Evolutionary conservation across 2,329 filamentous ascomycete genomes (phyloP), one percentile per base, ranked within the genome.

Genomic region (Thermoascus crustaceus): DNA sequence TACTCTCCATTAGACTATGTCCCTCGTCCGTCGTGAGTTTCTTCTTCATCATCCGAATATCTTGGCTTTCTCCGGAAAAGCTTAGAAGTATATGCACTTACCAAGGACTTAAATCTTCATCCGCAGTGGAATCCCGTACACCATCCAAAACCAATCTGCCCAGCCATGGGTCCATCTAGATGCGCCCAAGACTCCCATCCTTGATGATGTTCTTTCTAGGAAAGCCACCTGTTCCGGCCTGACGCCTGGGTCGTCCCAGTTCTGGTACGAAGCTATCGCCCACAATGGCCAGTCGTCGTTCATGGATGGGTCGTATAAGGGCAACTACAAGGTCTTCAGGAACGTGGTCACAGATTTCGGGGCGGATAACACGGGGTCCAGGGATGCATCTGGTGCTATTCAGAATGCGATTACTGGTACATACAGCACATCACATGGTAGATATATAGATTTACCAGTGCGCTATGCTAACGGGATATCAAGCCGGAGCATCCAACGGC

Each of bases 281-380:
- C 53, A 56, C 24, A 45, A 54, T 33, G 53, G 49, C 4, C 32
- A 54, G 23, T 54, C 53, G 1, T 55, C 53, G 1, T 57, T 50
- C 29, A 32, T 55, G 40, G 32, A 36, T 6, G 37, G 41, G 1
- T 30, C 40, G 1, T 46, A 49, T 17, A 59, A 55, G 21, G 35
- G 43, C 26, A 49, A 48, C 19, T 61, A 60, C 38, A 46, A 41
- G 4, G 56, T 61, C n/a, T 58, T 60, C 22, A 54, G 57, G 4
- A 59, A 61, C 31, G 55, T 57, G 3, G 57, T 61, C 10, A 47
- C 45, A 3, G 53, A 59, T 26, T 58, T 49, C 37, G 44, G 45
- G 4, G 58, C 58, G 4, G 54, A 58, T 25, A 55, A 58, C 22
- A 58, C 57, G 11, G 56, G 56, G 7, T 34, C 38, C 3, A 43